Evolutionary conservation across 1,284 basidiomycete genomes (phyloP), one percentile per base, ranked within the genome.

Genomic region (Trichosporon sp.): DNA sequence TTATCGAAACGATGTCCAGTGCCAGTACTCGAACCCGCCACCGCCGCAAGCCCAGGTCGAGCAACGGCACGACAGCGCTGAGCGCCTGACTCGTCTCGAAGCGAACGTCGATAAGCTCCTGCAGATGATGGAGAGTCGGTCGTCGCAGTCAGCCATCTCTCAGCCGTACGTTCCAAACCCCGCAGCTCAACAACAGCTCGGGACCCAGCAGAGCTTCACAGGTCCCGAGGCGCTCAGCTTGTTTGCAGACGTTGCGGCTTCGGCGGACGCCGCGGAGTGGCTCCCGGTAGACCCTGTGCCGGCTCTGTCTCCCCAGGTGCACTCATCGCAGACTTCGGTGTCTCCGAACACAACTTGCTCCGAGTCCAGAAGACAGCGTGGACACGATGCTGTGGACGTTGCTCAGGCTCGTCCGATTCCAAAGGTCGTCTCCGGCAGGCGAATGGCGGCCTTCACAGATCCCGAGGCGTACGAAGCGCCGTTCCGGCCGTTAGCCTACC

Each of bases 361-460:
- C 59, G 19, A 65, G 63, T 16, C 21, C 10, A 14, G 54, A 66
- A 21, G 68, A 66, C 26, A 21, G 38, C 4, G 40, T 12, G 14
- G 11, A 16, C 40, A 12, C 14, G 40, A 43, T 4, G 10, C 40
- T 64, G 68, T 32, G 35, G 26, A 56, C 14, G 43, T 66, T 1
- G 64, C 75, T 19, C 70, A 74, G 51, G 70, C 75, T 8, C 74
- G 75, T 11, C 75, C 75, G 1, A 66, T 76, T n/a, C 75, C 75
- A 2, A 70, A 70, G 16, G 63, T 54, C 7, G 68, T 59, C 8
- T 46, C 70, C 0, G 70, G 65, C 0, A 67, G 69, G 16, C 73
- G 75, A 1, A 71, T 76, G 74, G 75, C 75, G 3, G 74, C 74
- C 4, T 77, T 77, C 66, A 67, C 74, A n/a, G 73, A 76, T n/a